A percentile compares a stretch with the other conserved stretches of the same genome.
phyloP scores from a whole-genome alignment of 805 yeast genomes.

The Tetrapisispora namnaoensis region DNA sequence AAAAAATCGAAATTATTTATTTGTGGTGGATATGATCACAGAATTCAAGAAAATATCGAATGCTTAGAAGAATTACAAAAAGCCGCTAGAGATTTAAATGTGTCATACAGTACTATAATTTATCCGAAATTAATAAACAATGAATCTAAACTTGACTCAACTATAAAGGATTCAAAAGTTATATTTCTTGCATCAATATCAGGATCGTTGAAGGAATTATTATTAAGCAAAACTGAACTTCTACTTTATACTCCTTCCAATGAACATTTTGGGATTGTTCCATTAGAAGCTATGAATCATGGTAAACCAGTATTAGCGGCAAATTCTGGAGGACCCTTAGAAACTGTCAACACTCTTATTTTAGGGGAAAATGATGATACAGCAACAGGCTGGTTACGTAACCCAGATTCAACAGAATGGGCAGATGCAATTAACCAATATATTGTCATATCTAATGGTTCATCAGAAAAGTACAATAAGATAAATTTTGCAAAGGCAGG shows the following conservation, averaged over 20 bases:
- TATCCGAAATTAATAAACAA: constrained; percentile 21
- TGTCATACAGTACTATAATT: constrained; percentile 38
- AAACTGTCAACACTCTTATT: constrained; percentile 40
- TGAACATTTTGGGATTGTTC: constrained; percentile 98
- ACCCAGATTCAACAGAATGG: constrained; percentile 45
- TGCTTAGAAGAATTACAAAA: constrained; percentile 53
- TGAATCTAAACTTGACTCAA: constrained; percentile 6
- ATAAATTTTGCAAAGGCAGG: constrained; percentile 25
- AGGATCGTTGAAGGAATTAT: constrained; percentile 49
- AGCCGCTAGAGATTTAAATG: constrained; percentile 36
- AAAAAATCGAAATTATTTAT: constrained; percentile 45
- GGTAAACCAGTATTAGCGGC: constrained; percentile 81
- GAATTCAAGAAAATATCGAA: constrained; percentile 65
- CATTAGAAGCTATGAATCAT: constrained; percentile 84
- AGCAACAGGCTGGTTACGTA: constrained; percentile 59
- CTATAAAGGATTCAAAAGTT: constrained; percentile 37
- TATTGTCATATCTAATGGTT: constrained; percentile 19
- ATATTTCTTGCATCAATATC: constrained; percentile 76
- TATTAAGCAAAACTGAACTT: constrained; percentile 47
- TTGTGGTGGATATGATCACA: constrained; percentile 85
- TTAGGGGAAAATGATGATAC: constrained; percentile 20
- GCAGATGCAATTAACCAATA: constrained; percentile 37
- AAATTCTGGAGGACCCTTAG: constrained; percentile 88
- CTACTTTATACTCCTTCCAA: constrained; percentile 80
- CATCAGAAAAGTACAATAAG: constrained; percentile 3